Percentiles rank a stretch among this genome's conserved stretches.
These are phyloP conservation scores for Candida michaelii DNA, from an alignment of 805 yeast species.

Conservation along the genomic window DNA sequence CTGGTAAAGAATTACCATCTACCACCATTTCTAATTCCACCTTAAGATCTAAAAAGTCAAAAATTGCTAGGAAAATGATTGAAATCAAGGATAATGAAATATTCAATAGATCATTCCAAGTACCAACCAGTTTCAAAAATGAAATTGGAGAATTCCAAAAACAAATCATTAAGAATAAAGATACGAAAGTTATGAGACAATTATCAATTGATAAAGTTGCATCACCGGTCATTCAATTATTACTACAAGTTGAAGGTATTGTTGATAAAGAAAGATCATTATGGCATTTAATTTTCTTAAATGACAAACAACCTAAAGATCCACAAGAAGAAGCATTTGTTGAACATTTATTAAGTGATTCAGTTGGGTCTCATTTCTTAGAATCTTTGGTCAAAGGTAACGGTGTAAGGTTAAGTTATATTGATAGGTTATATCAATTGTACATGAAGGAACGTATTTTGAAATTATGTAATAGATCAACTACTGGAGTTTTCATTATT, in stretches of 20 bases:
- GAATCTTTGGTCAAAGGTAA: conserved; percentile 67
- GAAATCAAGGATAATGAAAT: conserved; percentile 79
- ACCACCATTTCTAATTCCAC: conserved; percentile 66
- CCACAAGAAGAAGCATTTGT: conserved; percentile 74
- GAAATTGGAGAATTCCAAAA: conserved; percentile 54
- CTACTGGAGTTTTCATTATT: conserved; percentile 80
- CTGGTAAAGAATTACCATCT: conserved; percentile 80
- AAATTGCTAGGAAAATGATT: conserved; percentile 90
- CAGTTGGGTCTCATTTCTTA: conserved; percentile 92
- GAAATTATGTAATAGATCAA: conserved; percentile 75
- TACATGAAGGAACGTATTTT: conserved; percentile 75
- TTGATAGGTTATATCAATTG: conserved; percentile 64
- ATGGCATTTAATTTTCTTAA: conserved; percentile 63
- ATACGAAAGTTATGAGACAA: conserved; percentile 55
- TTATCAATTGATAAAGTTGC: conserved; percentile 76
- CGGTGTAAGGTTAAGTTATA: conserved; percentile 59
- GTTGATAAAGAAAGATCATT: conserved; percentile 70
- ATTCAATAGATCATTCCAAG: conserved; percentile 63
- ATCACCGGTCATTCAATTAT: conserved; percentile 82
- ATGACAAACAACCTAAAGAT: conserved; percentile 50
- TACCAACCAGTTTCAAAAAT: conserved; percentile 65
- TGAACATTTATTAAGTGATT: conserved; percentile 77
- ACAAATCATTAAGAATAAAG: conserved; percentile 33
- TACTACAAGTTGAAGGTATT: conserved; percentile 78
- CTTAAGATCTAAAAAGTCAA: conserved; percentile 79